These are phyloP conservation scores for Cyberlindnera veronae DNA, from an alignment of 805 yeast genomes.

Conservation along the genomic window DNA sequence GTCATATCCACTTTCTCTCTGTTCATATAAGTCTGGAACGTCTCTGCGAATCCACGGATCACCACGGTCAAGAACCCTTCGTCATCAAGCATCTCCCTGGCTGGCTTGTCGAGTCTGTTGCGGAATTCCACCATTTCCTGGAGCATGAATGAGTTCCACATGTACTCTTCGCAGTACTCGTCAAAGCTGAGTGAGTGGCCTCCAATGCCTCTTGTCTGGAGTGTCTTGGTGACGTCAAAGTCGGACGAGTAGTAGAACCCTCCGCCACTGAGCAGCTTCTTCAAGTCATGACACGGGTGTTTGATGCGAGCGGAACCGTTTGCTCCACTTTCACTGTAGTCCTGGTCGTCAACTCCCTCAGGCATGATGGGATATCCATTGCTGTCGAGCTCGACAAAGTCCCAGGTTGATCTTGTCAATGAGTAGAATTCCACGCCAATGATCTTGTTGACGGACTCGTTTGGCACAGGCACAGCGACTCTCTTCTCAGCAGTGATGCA, in stretches of 20 bases:
- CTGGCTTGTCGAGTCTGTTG: slow-evolving; percentile 58
- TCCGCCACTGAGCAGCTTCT: slow-evolving; percentile 77
- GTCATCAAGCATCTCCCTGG: slow-evolving; percentile 60
- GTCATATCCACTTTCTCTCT: slow-evolving; percentile 52
- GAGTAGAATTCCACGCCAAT: slow-evolving; percentile 85
- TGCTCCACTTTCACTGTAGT: slow-evolving; percentile 12
- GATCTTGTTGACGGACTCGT: slow-evolving; percentile 77
- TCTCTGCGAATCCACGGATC: slow-evolving; percentile 92
- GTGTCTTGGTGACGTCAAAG: slow-evolving; percentile 84
- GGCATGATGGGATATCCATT: slow-evolving; percentile 60
- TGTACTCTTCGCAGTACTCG: slow-evolving; percentile 76
- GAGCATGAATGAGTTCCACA: slow-evolving; percentile 97
- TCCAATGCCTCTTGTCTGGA: slow-evolving; percentile 69
- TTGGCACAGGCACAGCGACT: slow-evolving; percentile 80
- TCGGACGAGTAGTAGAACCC: slow-evolving; percentile 90
- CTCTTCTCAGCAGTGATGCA: slow-evolving; percentile 71
- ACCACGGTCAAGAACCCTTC: slow-evolving; percentile 86
- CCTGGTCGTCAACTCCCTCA: slow-evolving; percentile 30
- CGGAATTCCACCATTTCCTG: slow-evolving; percentile 51
- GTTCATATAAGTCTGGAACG: slow-evolving; percentile 44
- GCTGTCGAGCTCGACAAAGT: slow-evolving; percentile 63
- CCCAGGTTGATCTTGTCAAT: slow-evolving; percentile 72
- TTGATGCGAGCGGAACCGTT: slow-evolving; percentile 10
- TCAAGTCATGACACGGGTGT: slow-evolving; percentile 77
- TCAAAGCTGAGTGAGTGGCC: slow-evolving; percentile 36